phyloP scores from a whole-genome alignment of 192 early-diverging fungal species.

The Backusella luteola region DNA sequence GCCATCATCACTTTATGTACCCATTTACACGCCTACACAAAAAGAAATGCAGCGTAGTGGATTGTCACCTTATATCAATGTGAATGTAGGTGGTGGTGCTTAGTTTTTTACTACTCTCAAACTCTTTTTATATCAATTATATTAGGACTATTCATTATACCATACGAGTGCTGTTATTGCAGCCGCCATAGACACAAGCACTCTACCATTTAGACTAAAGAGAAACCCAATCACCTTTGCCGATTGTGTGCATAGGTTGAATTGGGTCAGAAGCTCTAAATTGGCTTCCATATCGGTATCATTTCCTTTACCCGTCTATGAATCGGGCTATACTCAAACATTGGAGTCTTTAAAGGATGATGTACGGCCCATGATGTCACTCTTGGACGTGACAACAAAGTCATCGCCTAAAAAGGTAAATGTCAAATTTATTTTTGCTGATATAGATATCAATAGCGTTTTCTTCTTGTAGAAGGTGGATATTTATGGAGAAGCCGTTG shows the following conservation, averaged over 20 bases:
- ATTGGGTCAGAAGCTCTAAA: constrained; percentile 12
- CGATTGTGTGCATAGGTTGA: background rate
- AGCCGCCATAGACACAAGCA: constrained; percentile 48
- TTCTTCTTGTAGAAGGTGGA: background rate
- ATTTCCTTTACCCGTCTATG: constrained; percentile 19
- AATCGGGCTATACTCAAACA: constrained; percentile 10
- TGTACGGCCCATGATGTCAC: constrained; percentile 2
- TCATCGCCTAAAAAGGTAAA: background rate
- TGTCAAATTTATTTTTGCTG: background rate
- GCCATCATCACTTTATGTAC: constrained; percentile 52
- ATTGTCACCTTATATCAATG: constrained; percentile 33
- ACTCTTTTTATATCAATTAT: background rate
- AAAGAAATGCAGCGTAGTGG: constrained; percentile 14
- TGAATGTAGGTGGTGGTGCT: constrained; percentile 36
- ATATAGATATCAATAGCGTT: no score
- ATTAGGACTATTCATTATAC: constrained; percentile 38
- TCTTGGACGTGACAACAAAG: background rate
- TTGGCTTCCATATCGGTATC: constrained; percentile 5
- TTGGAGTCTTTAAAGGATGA: background rate
- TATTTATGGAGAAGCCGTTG: constrained; percentile 15
- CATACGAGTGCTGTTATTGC: constrained; percentile 57
- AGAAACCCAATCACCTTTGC: background rate
- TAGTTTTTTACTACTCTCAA: background rate
- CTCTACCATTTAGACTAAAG: constrained; percentile 37
- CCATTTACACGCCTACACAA: constrained; percentile 39